Conservation (phyloP, 352 stramenopile species). For the Globisporangium lucens region DNA sequence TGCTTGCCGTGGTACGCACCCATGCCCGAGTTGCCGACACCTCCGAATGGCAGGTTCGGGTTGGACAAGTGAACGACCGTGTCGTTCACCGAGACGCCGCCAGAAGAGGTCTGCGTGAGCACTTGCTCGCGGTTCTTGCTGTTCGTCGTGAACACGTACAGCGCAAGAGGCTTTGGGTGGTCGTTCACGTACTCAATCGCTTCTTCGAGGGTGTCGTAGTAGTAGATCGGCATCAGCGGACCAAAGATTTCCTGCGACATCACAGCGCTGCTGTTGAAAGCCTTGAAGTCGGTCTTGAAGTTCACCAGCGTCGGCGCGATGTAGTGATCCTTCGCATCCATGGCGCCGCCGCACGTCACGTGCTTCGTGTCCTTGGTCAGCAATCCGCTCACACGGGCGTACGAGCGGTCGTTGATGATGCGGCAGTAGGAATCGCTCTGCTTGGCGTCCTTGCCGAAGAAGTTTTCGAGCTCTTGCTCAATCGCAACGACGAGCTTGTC, state of each 20-base stretch:
- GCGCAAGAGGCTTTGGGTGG: slow-evolving; percentile 72
- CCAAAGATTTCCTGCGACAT: slow-evolving; percentile 97
- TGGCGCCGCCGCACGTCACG: slow-evolving; percentile 53
- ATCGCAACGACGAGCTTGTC: slow-evolving; percentile 52
- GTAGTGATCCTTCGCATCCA: slow-evolving; percentile 72
- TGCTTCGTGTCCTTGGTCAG: slow-evolving; percentile 55
- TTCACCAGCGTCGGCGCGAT: slow-evolving; percentile 89
- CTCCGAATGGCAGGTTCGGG: slow-evolving; percentile 76
- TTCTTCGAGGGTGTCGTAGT: slow-evolving; percentile 45
- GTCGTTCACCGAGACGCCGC: slow-evolving; percentile 80
- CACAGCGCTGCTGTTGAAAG: slow-evolving; percentile 49
- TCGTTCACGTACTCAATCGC: slow-evolving; percentile 34
- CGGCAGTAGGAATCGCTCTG: slow-evolving; percentile 45
- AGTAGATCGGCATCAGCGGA: slow-evolving; percentile 91
- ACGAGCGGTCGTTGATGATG: slow-evolving; percentile 20
- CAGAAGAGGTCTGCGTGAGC: slow-evolving; percentile 47
- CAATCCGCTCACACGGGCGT: slow-evolving; percentile 22
- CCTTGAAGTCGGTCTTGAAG: slow-evolving; percentile 60
- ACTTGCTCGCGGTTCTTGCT: slow-evolving; percentile 37
- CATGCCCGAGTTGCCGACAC: slow-evolving; percentile 76
- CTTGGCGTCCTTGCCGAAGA: slow-evolving; percentile 63
- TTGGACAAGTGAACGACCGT: slow-evolving; percentile 69
- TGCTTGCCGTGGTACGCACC: slow-evolving; percentile 81
- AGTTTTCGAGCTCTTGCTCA: slow-evolving; percentile 34
- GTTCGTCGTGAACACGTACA: slow-evolving; percentile 81